Base-by-base conservation (phyloP, 2,329 filamentous ascomycete genomes). In the Cadophora sp. region DNA sequence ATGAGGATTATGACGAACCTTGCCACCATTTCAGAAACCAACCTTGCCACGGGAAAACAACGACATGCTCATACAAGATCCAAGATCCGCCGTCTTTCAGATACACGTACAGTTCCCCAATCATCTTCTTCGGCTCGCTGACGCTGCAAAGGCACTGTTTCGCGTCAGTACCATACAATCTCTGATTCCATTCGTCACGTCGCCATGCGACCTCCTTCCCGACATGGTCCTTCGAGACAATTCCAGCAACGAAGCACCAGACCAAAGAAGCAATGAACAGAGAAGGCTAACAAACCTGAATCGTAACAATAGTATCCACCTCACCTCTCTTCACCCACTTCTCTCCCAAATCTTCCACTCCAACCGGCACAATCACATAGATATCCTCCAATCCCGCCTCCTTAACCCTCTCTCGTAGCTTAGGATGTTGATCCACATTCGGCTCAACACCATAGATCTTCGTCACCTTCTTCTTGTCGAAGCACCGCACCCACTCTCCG, bases 381-480 rank as follows among this genome's bases (percentile, higher is more conserved):
- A 85, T 78, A 62, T 81, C 85, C 7, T 83, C 80, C 2, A 92
- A 78, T 0, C 86, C 87, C 0, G 86, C 82, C 1, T 82, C 81
- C 12, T 78, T 75, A 4, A 89, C 81, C 26, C 82, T 83, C 48
- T 77, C 74, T 0, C 80, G 78, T 62, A 92, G 79, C 5, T 77
- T 77, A 0, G 76, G 76, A 71, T 89, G 86, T 64, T 86, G 85
- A 43, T 81, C 82, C 0, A 76, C 65, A 75, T 90, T 91, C 3
- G 89, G 89, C 79, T 92, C 89, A 4, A 91, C 83, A 65, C 89
- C 89, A 73, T 87, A 90, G 53, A 91, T 79, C 69, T 77, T 80
- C 2, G 74, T 79, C 58, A 80, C 56, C 48, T 72, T 66, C 27
- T 50, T 60, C 40, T 66, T 62, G 31, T 73, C 67, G 67, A 89